Conservation (phyloP, 108 stramenopile genomes). For the Parietichytrium sp. region DNA sequence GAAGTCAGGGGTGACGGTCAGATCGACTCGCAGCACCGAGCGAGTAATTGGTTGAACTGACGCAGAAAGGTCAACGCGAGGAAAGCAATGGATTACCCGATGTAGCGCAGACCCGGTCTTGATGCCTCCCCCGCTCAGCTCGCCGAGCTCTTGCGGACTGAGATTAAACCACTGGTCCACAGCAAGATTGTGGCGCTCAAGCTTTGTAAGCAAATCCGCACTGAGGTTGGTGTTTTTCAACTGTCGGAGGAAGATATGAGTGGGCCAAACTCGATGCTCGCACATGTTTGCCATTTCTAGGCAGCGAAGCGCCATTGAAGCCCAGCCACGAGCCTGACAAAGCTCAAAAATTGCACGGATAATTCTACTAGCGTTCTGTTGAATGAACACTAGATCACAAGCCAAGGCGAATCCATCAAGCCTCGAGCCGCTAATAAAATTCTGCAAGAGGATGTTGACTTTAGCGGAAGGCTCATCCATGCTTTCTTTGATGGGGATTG, state of each 20-base stretch:
- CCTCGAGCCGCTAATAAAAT: conserved; percentile 92
- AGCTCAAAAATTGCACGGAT: conserved; percentile 96
- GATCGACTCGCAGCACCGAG: conserved; percentile 86
- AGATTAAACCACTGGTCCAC: conserved; percentile 93
- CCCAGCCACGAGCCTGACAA: conserved; percentile 88
- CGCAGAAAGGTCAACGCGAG: conserved; percentile 82
- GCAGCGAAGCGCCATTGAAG: conserved; percentile 79
- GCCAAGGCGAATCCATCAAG: conserved; percentile 97
- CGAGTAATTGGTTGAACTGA: conserved; percentile 94
- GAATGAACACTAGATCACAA: conserved; percentile 97
- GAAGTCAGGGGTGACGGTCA: conserved; percentile 86
- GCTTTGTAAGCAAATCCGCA: conserved; percentile 76
- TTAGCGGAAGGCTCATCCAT: conserved; percentile 89
- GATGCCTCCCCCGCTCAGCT: conserved; percentile 85
- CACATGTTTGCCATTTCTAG: conserved; percentile 93
- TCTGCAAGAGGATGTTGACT: conserved; percentile 95
- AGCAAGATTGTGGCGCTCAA: conserved; percentile 93
- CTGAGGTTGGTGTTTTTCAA: conserved; percentile 66
- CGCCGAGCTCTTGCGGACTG: conserved; percentile 90
- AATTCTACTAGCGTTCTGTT: conserved; percentile 93
- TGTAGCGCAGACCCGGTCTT: conserved; percentile 94
- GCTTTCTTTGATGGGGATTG: conserved; percentile 94
- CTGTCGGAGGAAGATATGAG: conserved; percentile 93
- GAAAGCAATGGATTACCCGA: conserved; percentile 94
- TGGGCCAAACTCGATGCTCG: conserved; percentile 84